These are phyloP conservation scores for Bremia lactucae DNA, from an alignment of 352 stramenopile genomes.

Conservation along the genomic window DNA sequence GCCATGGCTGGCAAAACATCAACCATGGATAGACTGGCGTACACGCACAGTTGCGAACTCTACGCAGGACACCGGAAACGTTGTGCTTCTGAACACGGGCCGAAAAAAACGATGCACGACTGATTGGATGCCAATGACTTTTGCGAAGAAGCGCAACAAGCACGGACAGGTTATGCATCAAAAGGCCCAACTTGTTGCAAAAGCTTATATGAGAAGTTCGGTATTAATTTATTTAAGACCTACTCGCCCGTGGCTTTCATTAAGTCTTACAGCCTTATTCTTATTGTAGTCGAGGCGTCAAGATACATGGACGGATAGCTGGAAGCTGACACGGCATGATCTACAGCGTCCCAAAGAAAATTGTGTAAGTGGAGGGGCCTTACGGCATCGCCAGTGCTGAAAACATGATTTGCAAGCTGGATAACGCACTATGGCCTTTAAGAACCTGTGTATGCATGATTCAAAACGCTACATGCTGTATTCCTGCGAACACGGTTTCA, in stretches of 20 bases:
- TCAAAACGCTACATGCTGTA: not conserved
- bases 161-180: not conserved
- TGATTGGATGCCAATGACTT: not conserved
- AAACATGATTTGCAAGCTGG: not conserved
- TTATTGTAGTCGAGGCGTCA: not conserved
- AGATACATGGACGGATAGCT: not conserved
- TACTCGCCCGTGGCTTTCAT: not conserved
- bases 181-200: not conserved
- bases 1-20: too few relatives aligned
- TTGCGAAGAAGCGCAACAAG: not conserved
- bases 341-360: not conserved
- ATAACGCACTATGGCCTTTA: not conserved
- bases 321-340: not conserved
- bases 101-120: slow-evolving; percentile 1
- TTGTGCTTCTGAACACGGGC: too few relatives aligned
- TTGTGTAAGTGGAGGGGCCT: not conserved
- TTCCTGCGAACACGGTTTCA: not conserved
- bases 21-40: too few relatives aligned
- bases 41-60: too few relatives aligned
- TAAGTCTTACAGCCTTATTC: not conserved
- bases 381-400: not conserved
- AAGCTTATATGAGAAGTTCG: not conserved
- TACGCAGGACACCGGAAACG: too few relatives aligned
- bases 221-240: not conserved
- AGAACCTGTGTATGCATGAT: not conserved